A percentile compares a stretch with the other conserved stretches of the same genome.
These are phyloP conservation scores for Colletotrichum sp. DNA, from an alignment of 2,329 filamentous ascomycete genomes.

Conservation along the genomic window DNA sequence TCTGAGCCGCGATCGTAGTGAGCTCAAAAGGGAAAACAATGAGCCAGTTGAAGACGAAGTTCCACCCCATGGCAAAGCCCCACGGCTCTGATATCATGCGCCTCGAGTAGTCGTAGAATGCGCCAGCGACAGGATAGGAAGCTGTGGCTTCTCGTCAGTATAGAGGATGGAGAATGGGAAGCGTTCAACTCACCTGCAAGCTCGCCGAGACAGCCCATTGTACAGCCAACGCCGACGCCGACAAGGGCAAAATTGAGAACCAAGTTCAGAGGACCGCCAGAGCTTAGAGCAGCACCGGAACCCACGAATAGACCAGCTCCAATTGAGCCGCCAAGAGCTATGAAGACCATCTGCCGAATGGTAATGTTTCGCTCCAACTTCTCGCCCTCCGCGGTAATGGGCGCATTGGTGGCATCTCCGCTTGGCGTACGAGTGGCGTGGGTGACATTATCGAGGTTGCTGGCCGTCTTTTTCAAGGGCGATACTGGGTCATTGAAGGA, in stretches of 20 bases:
- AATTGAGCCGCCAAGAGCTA: constrained; percentile 39
- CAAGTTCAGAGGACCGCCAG: constrained; percentile 34
- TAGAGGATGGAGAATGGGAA: neutral
- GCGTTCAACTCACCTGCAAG: constrained; percentile 26
- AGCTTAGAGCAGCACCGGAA: constrained; percentile 32
- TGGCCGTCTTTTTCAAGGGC: neutral
- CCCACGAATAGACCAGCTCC: constrained; percentile 40
- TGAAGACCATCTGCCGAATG: constrained; percentile 38
- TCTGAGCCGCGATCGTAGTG: constrained; percentile 36
- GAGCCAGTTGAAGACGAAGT: constrained; percentile 40
- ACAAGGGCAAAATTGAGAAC: constrained; percentile 35
- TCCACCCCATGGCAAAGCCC: constrained; percentile 46
- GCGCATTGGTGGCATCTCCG: neutral
- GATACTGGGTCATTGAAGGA: too few species aligned
- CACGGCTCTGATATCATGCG: constrained; percentile 40
- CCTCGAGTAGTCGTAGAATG: constrained; percentile 43
- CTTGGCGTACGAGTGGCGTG: neutral
- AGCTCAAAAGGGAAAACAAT: constrained; percentile 42
- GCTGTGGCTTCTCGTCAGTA: constrained; percentile 20
- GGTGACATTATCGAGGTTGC: neutral
- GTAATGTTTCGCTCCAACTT: constrained; percentile 30
- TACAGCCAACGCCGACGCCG: constrained; percentile 35
- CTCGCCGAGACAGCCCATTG: constrained; percentile 32
- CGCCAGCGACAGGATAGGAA: constrained; percentile 37
- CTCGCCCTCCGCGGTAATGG: neutral